phyloP scores from a whole-genome alignment of 2,329 filamentous ascomycete species.

The Ramularia endophylla region DNA sequence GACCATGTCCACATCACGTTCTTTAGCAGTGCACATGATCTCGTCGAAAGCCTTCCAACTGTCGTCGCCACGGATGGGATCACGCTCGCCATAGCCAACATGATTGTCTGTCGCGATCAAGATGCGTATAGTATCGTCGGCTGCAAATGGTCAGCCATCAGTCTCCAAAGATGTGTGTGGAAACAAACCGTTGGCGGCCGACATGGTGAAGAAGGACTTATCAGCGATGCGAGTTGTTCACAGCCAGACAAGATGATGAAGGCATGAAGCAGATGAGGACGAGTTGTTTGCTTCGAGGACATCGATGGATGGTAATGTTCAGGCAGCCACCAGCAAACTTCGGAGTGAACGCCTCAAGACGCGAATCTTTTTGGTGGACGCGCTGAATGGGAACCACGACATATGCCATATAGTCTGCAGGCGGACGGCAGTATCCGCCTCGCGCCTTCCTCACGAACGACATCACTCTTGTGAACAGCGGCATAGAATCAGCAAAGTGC shows the following conservation, averaged over 20 bases:
- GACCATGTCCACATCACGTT: conserved; percentile 95
- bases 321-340: no score
- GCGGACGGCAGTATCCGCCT: no score
- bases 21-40: conserved; percentile 80
- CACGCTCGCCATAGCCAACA: conserved; percentile 92
- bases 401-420: no score
- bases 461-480: no score
- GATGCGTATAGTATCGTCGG: conserved; percentile 83
- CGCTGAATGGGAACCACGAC: no score
- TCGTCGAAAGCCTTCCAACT: conserved; percentile 97
- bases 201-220: conserved; percentile 13
- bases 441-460: no score
- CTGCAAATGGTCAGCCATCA: conserved; percentile 27
- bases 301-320: conserved; percentile 1
- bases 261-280: background rate
- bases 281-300: background rate
- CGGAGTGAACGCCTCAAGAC: no score
- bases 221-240: background rate
- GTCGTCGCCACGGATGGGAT: conserved; percentile 90
- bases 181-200: conserved; percentile 11
- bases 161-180: conserved; percentile 2
- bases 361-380: no score
- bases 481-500: conserved; percentile 2
- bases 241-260: background rate
- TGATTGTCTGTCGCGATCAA: conserved; percentile 94